These are phyloP conservation scores for Penicillium antarcticum DNA, from an alignment of 495 filamentous ascomycete genomes.

Conservation along the genomic window DNA sequence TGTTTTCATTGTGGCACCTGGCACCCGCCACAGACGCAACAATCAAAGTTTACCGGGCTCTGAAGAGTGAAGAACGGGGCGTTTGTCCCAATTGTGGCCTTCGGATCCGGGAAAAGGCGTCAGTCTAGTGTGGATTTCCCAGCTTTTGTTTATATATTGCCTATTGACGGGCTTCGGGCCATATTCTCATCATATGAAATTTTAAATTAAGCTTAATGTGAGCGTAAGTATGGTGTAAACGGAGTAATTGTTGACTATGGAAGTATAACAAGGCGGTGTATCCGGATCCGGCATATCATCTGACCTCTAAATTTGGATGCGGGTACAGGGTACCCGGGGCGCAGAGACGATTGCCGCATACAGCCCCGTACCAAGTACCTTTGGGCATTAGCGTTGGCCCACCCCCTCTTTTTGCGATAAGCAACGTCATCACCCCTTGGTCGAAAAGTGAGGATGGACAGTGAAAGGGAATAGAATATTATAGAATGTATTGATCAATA, in stretches of 20 bases:
- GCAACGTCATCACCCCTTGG: slow-evolving; percentile 24
- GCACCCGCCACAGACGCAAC: slow-evolving; percentile 1
- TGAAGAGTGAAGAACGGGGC: slow-evolving; percentile 6
- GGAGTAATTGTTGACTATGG: background rate
- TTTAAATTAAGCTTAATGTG: background rate
- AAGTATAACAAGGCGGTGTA: background rate
- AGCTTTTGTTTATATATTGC: slow-evolving; percentile 21
- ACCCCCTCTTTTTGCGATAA: slow-evolving; percentile 35
- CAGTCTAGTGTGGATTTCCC: slow-evolving; percentile 10
- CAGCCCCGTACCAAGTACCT: slow-evolving; percentile 11
- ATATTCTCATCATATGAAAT: background rate
- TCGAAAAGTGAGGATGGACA: no score
- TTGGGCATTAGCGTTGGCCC: slow-evolving; percentile 12
- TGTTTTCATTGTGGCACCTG: slow-evolving; percentile 14
- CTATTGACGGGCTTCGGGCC: background rate
- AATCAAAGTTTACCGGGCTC: background rate
- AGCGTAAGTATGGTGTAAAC: no score
- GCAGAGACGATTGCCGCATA: background rate
- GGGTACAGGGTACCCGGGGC: slow-evolving; percentile 7
- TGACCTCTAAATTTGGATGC: slow-evolving; percentile 4
- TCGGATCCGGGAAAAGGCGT: slow-evolving; percentile 14
- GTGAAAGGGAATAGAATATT: no score
- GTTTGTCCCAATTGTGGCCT: slow-evolving; percentile 5
- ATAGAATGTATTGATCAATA: no score
- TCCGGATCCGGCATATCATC: slow-evolving; percentile 1